phyloP scores from a whole-genome alignment of 192 early-diverging fungal genomes.

The Chytriomyces sp. region DNA sequence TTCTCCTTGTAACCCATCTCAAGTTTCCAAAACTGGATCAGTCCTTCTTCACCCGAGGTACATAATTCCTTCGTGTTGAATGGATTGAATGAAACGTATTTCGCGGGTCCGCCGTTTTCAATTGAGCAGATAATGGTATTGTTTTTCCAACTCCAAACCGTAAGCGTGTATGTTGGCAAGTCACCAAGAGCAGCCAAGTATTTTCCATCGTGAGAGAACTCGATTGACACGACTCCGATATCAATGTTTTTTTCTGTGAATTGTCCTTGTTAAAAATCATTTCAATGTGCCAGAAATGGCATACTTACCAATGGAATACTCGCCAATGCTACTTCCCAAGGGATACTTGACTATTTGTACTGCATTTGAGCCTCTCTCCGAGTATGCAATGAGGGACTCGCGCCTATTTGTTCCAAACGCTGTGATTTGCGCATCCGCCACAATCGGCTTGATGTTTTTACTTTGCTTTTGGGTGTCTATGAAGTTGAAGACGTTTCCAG shows the following conservation, averaged over 20 bases:
- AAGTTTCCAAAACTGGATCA: conserved; percentile 52
- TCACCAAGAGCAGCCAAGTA: conserved; percentile 53
- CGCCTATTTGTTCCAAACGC: conserved; percentile 43
- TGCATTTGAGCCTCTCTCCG: conserved; percentile 38
- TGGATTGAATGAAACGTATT: conserved; percentile 50
- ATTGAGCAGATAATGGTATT: conserved; percentile 32
- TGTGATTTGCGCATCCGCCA: conserved; percentile 45
- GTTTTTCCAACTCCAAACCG: conserved; percentile 57
- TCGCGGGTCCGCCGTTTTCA: conserved; percentile 33
- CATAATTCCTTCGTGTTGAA: conserved; percentile 47
- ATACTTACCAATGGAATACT: not conserved
- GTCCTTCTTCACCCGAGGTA: conserved; percentile 37
- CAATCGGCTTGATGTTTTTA: conserved; percentile 20
- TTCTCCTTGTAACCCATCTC: conserved; percentile 47
- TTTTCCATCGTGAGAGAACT: conserved; percentile 53
- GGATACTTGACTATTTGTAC: conserved; percentile 55
- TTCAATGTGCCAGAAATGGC: not conserved
- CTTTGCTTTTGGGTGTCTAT: conserved; percentile 15
- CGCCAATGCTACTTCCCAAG: conserved; percentile 10
- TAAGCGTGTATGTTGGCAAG: conserved; percentile 45
- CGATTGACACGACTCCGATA: conserved; percentile 32
- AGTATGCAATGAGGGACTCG: conserved; percentile 50
- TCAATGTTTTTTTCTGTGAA: conserved; percentile 27
- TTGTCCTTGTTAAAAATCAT: not conserved
- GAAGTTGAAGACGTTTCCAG: conserved; percentile 53